Conservation (phyloP, 306 rosid species). For the Quercus agrifolia region DNA sequence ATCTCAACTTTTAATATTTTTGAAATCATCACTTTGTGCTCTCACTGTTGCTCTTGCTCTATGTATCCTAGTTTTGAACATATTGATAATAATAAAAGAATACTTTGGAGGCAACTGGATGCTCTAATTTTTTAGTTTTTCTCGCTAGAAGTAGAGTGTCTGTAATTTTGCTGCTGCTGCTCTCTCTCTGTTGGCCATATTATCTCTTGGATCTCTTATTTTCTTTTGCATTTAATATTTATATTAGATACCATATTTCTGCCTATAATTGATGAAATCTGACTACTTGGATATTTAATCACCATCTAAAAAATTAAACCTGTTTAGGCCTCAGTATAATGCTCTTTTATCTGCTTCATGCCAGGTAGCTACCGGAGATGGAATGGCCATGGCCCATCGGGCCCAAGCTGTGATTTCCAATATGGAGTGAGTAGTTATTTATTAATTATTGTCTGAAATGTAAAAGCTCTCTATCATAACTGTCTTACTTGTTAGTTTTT, state of each 20-base stretch:
- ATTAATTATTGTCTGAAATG: not conserved
- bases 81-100: not conserved
- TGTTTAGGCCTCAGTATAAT: not conserved
- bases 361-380: constrained; percentile 96
- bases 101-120: not conserved
- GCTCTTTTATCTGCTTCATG: constrained; percentile 14
- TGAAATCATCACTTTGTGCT: too few species aligned
- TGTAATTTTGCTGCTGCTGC: not conserved
- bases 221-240: not conserved
- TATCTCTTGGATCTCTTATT: not conserved
- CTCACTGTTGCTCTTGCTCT: too few species aligned
- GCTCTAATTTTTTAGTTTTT: not conserved
- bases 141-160: not conserved
- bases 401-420: constrained; percentile 94
- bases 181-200: not conserved
- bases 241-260: not conserved
- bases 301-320: not conserved
- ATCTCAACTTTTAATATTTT: too few species aligned
- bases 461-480: constrained; percentile 8
- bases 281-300: not conserved
- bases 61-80: too few species aligned
- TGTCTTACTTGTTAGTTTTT: not conserved
- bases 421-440: constrained; percentile 80
- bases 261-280: not conserved
- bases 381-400: constrained; percentile 94